Percentiles rank a stretch among this genome's conserved stretches.
Conservation (phyloP, 371 early-diverging fungal genomes). For the Paraphysoderma sedebokerense region DNA sequence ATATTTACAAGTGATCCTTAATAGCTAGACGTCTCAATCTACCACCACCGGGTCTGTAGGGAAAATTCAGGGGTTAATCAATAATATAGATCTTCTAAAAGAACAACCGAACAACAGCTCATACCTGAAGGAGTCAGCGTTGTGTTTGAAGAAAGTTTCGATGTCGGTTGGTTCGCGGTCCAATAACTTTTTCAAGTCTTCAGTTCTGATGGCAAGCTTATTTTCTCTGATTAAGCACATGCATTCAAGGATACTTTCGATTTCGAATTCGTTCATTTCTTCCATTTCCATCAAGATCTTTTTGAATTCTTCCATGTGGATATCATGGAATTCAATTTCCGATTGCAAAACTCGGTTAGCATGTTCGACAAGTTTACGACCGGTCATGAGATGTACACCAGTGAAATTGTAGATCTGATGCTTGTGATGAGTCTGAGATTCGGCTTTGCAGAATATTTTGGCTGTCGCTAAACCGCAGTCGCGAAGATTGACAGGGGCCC, state of each 20-base stretch:
- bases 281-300: neutral
- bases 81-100: no score
- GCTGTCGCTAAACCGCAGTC: neutral
- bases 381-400: neutral
- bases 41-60: no score
- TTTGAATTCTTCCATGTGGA: neutral
- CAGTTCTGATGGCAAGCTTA: neutral
- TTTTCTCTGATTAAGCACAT: neutral
- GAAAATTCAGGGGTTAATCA: no score
- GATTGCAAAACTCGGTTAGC: neutral
- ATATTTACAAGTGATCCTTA: no score
- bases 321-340: neutral
- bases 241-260: neutral
- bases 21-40: no score
- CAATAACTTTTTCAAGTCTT: neutral
- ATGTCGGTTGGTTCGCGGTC: neutral
- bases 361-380: neutral
- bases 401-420: neutral
- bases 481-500: neutral
- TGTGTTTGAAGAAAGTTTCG: neutral
- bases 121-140: conserved; percentile 1
- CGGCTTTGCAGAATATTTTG: neutral
- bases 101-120: no score
- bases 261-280: neutral
- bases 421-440: neutral